A percentile compares a stretch with the other conserved stretches of the same genome.
Conservation (phyloP, 78 protist species). For the Polysphondylium violaceum region DNA sequence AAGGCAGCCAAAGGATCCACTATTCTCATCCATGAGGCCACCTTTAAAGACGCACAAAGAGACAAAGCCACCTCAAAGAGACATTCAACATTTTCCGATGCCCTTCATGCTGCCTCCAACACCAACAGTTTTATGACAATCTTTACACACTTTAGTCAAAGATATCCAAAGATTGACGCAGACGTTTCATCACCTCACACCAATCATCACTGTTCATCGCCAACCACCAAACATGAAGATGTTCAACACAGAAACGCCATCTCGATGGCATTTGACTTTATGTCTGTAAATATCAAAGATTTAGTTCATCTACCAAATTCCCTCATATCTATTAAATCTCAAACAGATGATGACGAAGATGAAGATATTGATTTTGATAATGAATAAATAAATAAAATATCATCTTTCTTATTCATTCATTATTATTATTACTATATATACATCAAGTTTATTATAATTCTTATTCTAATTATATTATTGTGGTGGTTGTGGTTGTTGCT, state of each 20-base stretch:
- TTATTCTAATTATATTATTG: too few species aligned
- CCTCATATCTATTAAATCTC: constrained; percentile 11
- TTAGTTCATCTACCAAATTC: constrained; percentile 18
- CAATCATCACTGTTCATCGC: not conserved
- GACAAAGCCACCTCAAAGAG: constrained; percentile 35
- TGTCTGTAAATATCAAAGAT: constrained; percentile 38
- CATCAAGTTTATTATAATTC: too few species aligned
- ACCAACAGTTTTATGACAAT: not conserved
- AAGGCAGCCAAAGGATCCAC: constrained; percentile 5
- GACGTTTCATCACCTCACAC: not conserved
- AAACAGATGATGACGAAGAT: constrained; percentile 11
- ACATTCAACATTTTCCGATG: constrained; percentile 39
- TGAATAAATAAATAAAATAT: not conserved
- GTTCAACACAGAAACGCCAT: not conserved
- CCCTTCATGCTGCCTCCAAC: not conserved
- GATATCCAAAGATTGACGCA: constrained; percentile 51
- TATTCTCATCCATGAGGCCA: constrained; percentile 53
- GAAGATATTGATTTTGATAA: constrained; percentile 17
- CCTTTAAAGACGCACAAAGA: constrained; percentile 45
- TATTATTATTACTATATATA: too few species aligned
- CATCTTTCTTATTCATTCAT: too few species aligned
- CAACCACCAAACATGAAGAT: not conserved
- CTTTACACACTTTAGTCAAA: constrained; percentile 54
- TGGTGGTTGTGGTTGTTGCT: constrained; percentile 25
- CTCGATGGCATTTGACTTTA: constrained; percentile 43